Conservation (phyloP, 2,329 filamentous ascomycete genomes). For the Colletotrichum cuscutae region DNA sequence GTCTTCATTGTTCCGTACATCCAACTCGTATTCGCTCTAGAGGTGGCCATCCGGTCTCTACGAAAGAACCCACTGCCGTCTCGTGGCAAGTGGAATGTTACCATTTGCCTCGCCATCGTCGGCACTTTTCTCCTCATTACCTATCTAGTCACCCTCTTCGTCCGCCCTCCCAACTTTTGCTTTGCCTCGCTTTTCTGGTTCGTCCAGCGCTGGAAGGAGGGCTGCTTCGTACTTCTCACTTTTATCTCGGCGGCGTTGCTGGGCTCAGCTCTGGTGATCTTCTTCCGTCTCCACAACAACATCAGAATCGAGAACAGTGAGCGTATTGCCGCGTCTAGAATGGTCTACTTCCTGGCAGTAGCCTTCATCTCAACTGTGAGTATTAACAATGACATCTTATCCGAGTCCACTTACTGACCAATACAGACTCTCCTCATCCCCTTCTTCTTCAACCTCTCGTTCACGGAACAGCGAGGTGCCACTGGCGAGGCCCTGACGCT, state of each 20-base stretch:
- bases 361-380: slow-evolving; percentile 68
- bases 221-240: slow-evolving; percentile 65
- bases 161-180: slow-evolving; percentile 68
- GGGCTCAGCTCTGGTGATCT: slow-evolving; percentile 63
- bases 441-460: slow-evolving; percentile 69
- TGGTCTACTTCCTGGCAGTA: slow-evolving; percentile 74
- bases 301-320: slow-evolving; percentile 67
- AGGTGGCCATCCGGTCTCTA: slow-evolving; percentile 67
- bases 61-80: slow-evolving; percentile 65
- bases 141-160: slow-evolving; percentile 67
- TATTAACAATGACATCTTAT: slow-evolving; percentile 19
- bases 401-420: slow-evolving; percentile 9
- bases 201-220: slow-evolving; percentile 67
- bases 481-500: slow-evolving; percentile 57
- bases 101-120: slow-evolving; percentile 64
- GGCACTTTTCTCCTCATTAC: slow-evolving; percentile 62
- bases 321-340: slow-evolving; percentile 72
- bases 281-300: slow-evolving; percentile 65
- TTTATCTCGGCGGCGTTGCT: slow-evolving; percentile 62
- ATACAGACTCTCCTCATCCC: slow-evolving; percentile 67
- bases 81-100: slow-evolving; percentile 68
- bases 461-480: slow-evolving; percentile 49
- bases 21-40: slow-evolving; percentile 73
- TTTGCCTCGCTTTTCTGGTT: slow-evolving; percentile 77
- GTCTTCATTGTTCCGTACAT: slow-evolving; percentile 75